Evolutionary conservation across 2,329 filamentous ascomycete genomes (phyloP).

Genomic region (Chrysosporium queenslandicum): DNA sequence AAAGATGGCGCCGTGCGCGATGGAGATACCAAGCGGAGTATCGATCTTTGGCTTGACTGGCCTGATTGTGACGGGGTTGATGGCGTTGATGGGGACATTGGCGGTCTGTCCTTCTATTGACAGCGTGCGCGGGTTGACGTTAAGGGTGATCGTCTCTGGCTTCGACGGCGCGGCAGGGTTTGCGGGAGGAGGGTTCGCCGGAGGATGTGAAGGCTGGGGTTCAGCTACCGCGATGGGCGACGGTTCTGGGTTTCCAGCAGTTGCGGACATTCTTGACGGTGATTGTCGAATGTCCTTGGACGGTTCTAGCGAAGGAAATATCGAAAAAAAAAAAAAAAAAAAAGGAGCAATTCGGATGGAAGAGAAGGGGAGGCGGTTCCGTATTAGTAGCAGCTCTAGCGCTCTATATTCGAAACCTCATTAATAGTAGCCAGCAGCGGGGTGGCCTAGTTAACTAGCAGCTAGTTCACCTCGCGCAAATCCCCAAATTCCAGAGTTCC

Average conservation of each 20-base stretch:
- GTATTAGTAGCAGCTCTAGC: no score
- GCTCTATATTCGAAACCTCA: no score
- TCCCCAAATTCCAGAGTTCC: no score
- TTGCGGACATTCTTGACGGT: not conserved
- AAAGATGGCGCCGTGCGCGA: not conserved
- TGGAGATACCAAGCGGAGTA: not conserved
- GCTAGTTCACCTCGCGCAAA: no score
- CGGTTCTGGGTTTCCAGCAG: not conserved
- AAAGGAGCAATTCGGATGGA: no score
- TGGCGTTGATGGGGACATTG: not conserved
- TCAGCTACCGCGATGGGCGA: not conserved
- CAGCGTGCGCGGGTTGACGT: conserved; percentile 4
- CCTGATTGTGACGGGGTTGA: not conserved
- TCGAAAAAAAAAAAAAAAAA: no score
- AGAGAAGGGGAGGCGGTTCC: no score
- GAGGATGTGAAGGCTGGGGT: not conserved
- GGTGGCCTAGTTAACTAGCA: no score
- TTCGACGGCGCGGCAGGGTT: not conserved
- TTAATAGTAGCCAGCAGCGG: no score
- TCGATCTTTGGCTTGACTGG: not conserved
- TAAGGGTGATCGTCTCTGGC: conserved; percentile 5
- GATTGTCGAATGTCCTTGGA: no score
- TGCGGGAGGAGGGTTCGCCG: not conserved
- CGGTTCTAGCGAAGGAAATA: no score
- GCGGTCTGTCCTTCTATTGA: not conserved